phyloP scores from a whole-genome alignment of 1,284 basidiomycete genomes.

The Phenoliferia sp. region DNA sequence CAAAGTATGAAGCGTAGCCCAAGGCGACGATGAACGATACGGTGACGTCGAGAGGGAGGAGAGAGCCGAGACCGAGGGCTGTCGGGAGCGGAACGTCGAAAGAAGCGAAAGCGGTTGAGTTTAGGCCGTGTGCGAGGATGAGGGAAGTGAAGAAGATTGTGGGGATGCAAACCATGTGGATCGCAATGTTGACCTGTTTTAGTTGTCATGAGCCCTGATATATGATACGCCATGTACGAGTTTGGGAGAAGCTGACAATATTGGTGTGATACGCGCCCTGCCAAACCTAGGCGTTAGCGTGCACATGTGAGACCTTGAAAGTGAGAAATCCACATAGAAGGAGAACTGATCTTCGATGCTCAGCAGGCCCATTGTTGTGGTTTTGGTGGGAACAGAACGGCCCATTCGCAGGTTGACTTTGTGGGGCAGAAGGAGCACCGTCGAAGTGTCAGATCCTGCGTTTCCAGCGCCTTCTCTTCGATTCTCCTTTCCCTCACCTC shows the following conservation, averaged over 20 bases:
- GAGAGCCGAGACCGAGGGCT: constrained; percentile 9
- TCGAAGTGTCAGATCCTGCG: no score
- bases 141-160: constrained; percentile 33
- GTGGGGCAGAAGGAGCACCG: no score
- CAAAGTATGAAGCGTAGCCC: constrained; percentile 35
- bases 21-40: constrained; percentile 23
- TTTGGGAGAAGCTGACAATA: constrained; percentile 2
- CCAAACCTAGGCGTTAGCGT: background rate
- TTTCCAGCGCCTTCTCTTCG: no score
- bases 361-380: no score
- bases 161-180: constrained; percentile 35
- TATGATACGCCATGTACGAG: no score
- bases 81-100: constrained; percentile 6
- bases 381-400: no score
- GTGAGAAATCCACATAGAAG: constrained; percentile 22
- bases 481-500: background rate
- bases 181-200: constrained; percentile 27
- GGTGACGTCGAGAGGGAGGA: constrained; percentile 23
- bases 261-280: constrained; percentile 38
- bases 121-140: constrained; percentile 28
- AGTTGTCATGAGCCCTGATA: background rate
- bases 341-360: constrained; percentile 20
- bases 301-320: background rate
- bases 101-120: constrained; percentile 1
- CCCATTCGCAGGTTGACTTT: no score